These are phyloP conservation scores for Prunus kanzakura DNA, from an alignment of 306 rosid genomes.

Conservation along the genomic window DNA sequence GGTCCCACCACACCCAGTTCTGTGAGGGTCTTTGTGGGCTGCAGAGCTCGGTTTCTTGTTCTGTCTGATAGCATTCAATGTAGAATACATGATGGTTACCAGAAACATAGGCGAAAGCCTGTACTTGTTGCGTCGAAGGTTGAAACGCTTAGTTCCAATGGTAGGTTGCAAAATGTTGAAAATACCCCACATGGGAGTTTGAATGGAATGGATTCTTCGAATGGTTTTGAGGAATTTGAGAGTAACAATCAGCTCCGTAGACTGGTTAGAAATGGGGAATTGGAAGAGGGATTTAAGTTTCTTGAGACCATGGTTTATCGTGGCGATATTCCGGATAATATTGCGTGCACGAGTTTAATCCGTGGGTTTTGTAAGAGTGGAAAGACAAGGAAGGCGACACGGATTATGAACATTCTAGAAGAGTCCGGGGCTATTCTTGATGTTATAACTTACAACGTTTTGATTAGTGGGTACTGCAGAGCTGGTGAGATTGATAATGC, in stretches of 20 bases:
- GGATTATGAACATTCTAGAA: constrained; percentile 68
- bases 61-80: constrained; percentile 25
- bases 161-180: constrained; percentile 37
- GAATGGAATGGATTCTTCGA: constrained; percentile 36
- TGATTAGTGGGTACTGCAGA: constrained; percentile 80
- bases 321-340: constrained; percentile 73
- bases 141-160: constrained; percentile 47
- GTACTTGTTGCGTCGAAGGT: constrained; percentile 49
- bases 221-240: constrained; percentile 49
- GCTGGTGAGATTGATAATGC: constrained; percentile 83
- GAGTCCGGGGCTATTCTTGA: constrained; percentile 79
- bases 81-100: constrained; percentile 13
- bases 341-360: constrained; percentile 74
- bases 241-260: constrained; percentile 51
- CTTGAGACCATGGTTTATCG: constrained; percentile 56
- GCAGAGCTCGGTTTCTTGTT: constrained; percentile 32
- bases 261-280: constrained; percentile 64
- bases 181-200: constrained; percentile 23
- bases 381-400: constrained; percentile 62
- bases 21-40: constrained; percentile 22
- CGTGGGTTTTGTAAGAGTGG: constrained; percentile 75
- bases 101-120: constrained; percentile 20
- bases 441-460: constrained; percentile 77
- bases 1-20: constrained; percentile 9
- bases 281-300: constrained; percentile 64